Percentiles rank a stretch among this genome's conserved stretches.
Evolutionary conservation across 2,329 filamentous ascomycete species (phyloP).

Genomic region (Colletotrichum sp.): DNA sequence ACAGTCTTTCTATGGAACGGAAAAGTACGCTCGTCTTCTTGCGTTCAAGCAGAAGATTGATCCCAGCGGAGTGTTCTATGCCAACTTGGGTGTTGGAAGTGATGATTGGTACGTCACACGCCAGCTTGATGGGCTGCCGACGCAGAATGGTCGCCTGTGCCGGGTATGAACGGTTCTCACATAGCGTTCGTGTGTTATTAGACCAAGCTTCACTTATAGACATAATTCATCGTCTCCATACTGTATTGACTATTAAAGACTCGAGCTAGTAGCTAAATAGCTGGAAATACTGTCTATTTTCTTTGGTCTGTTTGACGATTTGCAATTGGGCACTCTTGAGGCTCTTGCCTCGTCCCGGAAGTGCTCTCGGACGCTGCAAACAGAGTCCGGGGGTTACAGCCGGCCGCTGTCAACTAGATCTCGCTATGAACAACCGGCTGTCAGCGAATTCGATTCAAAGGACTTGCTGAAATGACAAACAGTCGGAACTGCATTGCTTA

Average conservation of each 20-base stretch:
- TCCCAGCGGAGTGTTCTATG: conserved; percentile 31
- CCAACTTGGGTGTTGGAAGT: conserved; percentile 29
- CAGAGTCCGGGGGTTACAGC: rapidly evolving
- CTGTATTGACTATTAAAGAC: background rate
- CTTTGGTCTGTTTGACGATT: background rate
- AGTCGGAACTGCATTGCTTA: background rate
- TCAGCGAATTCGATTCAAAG: background rate
- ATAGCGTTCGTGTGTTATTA: background rate
- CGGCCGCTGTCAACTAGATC: background rate
- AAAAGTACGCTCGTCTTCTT: conserved; percentile 30
- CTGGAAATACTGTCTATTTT: rapidly evolving
- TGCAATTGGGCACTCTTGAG: background rate
- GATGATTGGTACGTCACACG: conserved; percentile 26
- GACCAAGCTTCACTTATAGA: background rate
- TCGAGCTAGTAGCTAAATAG: background rate
- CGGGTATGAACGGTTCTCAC: background rate
- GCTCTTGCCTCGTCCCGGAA: background rate
- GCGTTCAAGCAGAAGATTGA: conserved; percentile 34
- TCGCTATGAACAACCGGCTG: background rate
- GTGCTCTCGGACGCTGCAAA: background rate
- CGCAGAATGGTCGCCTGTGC: conserved; percentile 23
- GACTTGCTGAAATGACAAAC: rapidly evolving
- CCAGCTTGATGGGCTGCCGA: background rate
- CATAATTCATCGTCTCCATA: background rate
- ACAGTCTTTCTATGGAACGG: conserved; percentile 31